Evolutionary conservation across 495 filamentous ascomycete genomes (phyloP), one percentile per base, ranked within the genome.

Genomic region (Pyrenopolyporus hunteri): DNA sequence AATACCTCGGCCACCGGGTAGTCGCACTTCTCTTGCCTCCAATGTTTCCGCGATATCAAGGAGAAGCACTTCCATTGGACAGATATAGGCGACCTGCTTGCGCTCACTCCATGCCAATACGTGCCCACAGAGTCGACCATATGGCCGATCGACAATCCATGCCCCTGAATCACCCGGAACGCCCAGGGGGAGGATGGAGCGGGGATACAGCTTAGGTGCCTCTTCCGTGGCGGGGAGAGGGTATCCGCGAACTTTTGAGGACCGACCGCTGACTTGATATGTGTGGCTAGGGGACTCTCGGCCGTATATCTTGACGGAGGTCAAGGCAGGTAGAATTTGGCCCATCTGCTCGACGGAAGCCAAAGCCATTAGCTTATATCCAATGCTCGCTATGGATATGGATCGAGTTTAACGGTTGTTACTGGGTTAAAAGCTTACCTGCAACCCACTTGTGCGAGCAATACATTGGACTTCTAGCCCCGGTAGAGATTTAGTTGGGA

Each of bases 151-250:
- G 52, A 97, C 87, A 11, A 98, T 83, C 93, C 93, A 97, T 13
- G 93, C 92, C 11, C 93, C 93, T 8, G 89, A 93, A 70, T 98
- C 93, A 14, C 93, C 93, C 17, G 91, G 91, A 33, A 92, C 87
- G n/a, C 81, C 81, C 48, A 84, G 74, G 7, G 77, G 64, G 1
- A 66, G 59, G 1, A 14, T 49, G 6, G 59, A 52, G 28, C 59
- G 59, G 17, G 35, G 64, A 25, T 53, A 33, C 2, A 53, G 14
- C 49, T 19, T 66, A 8, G 57, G 57, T 10, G 63, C 57, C 6
- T 66, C 63, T 6, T 61, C 63, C 6, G 57, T 57, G 6, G 56
- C 63, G 5, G 63, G 57, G 11, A 66, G 22, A 2, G 46, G 29
- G 9, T 44, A 46, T n/a, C 52, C 60, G 39, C 47, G 58, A 20